A percentile compares a stretch with the other conserved stretches of the same genome.
Evolutionary conservation across 73 alveolate species (phyloP).

Genomic region (Uronychia setigera): DNA sequence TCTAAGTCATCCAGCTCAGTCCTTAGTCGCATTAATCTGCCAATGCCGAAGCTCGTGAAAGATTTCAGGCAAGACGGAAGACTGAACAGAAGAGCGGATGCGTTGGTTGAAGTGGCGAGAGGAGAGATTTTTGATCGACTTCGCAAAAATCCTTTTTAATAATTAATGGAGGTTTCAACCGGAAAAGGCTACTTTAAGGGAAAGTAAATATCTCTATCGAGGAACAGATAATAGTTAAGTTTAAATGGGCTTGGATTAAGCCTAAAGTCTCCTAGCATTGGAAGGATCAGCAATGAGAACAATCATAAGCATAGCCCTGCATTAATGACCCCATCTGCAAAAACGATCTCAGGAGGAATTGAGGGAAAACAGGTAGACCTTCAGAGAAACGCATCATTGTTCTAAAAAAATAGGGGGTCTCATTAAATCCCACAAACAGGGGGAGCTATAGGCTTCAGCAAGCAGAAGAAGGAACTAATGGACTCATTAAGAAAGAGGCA

Average conservation of each 20-base stretch:
- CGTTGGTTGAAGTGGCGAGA: neutral
- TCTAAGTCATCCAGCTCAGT: too few species aligned
- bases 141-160: neutral
- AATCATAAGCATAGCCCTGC: too few species aligned
- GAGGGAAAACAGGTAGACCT: too few species aligned
- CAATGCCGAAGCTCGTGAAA: neutral
- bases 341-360: too few species aligned
- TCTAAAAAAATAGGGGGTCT: too few species aligned
- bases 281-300: too few species aligned
- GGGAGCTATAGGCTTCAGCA: neutral
- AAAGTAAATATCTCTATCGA: neutral
- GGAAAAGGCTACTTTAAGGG: neutral
- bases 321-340: too few species aligned
- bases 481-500: neutral
- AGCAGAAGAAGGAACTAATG: neutral
- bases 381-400: too few species aligned
- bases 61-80: neutral
- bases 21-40: neutral
- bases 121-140: neutral
- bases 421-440: too few species aligned
- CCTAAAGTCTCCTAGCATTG: too few species aligned
- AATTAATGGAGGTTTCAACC: neutral
- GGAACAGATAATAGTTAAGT: too few species aligned
- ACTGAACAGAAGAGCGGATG: neutral
- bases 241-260: too few species aligned